A percentile compares a stretch with the other conserved stretches of the same genome.
Evolutionary conservation across 768 basidiomycete genomes (phyloP).

Genomic region (Inosperma sp.): DNA sequence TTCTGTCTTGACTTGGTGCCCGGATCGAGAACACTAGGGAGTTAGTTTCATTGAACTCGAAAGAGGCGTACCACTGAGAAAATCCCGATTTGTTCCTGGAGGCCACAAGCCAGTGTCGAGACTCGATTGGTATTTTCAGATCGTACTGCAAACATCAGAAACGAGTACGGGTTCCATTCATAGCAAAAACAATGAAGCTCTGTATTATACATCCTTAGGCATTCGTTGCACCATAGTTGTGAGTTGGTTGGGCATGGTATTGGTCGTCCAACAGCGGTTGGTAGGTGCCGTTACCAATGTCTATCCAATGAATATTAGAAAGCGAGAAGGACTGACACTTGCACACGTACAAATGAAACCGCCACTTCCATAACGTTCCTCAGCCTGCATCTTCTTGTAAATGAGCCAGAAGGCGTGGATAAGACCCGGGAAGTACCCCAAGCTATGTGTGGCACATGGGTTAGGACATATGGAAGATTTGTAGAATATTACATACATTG

Average conservation of each 20-base stretch:
- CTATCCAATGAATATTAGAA: slow-evolving; percentile 20
- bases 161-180: no score
- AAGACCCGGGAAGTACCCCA: slow-evolving; percentile 74
- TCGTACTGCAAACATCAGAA: no score
- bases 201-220: slow-evolving; percentile 22
- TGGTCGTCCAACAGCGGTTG: slow-evolving; percentile 36
- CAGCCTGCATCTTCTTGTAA: slow-evolving; percentile 85
- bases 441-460: slow-evolving; percentile 32
- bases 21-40: no score
- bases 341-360: slow-evolving; percentile 66
- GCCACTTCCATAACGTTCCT: slow-evolving; percentile 73
- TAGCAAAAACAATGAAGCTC: no score
- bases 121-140: no score
- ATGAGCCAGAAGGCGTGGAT: slow-evolving; percentile 87
- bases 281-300: slow-evolving; percentile 40
- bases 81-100: no score
- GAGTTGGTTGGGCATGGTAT: slow-evolving; percentile 27
- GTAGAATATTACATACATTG: slow-evolving; percentile 48
- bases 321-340: not conserved
- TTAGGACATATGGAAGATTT: not conserved
- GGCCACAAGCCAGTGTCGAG: no score
- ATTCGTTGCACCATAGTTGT: slow-evolving; percentile 41
- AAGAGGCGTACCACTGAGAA: no score
- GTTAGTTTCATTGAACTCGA: no score
- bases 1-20: no score